Evolutionary conservation across 352 stramenopile genomes (phyloP), one percentile per base, ranked within the genome.

Genomic region (Pythium grandisporangium): DNA sequence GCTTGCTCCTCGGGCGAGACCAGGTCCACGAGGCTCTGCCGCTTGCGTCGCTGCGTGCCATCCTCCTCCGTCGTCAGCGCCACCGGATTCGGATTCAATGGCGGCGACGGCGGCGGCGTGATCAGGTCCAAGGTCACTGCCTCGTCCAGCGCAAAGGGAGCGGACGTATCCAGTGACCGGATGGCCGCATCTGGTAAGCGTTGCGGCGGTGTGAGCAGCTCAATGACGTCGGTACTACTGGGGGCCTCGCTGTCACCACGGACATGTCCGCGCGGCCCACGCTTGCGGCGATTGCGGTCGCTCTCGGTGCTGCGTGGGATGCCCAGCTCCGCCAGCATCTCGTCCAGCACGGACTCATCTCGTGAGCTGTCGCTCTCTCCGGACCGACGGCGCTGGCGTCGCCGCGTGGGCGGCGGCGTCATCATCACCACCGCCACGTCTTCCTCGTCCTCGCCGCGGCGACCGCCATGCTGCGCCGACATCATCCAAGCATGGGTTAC

Each of bases 1-100:
- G 26, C 12, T 40, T 11, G 20, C 41, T 48, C 27, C 13, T 66
- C 35, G 4, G 58, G 53, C 6, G 58, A 68, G 16, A 66, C 68
- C 43, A 85, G 42, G 41, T 80, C 59, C 5, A 84, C 71, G 30
- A 79, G 36, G 20, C 51, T 69, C 37, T 46, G 6, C 43, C 47
- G 44, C 17, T 24, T 23, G 12, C n/a, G n/a, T n/a, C n/a, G n/a
- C n/a, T n/a, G n/a, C n/a, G n/a, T n/a, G n/a, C n/a, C n/a, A n/a
- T n/a, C n/a, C n/a, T n/a, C n/a, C n/a, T n/a, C n/a, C n/a, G n/a
- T n/a, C n/a, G n/a, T n/a, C n/a, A n/a, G n/a, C n/a, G n/a, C n/a
- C n/a, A n/a, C n/a, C n/a, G n/a, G n/a, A n/a, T 36, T 30, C 10
- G 43, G 30, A n/a, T 11, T 30, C 3, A 25, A n/a, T 16, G 25